phyloP scores from a whole-genome alignment of 768 basidiomycete genomes.

The Erythrobasidium yunnanense region DNA sequence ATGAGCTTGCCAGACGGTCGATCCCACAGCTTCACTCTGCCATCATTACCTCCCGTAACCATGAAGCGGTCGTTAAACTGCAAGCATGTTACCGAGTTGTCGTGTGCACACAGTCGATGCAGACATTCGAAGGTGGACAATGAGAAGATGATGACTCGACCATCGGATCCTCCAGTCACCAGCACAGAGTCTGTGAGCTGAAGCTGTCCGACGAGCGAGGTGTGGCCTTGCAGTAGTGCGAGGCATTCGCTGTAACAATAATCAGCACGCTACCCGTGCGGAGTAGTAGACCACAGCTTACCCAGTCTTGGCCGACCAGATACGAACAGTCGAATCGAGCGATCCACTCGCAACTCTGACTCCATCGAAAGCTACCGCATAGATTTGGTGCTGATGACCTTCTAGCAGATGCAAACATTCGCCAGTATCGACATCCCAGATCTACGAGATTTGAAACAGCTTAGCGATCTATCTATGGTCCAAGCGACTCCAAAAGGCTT shows the following conservation, averaged over 20 bases:
- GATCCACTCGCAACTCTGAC: slow-evolving; percentile 68
- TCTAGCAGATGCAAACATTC: slow-evolving; percentile 67
- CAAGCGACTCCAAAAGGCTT: slow-evolving; percentile 37
- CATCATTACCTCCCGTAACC: slow-evolving; percentile 50
- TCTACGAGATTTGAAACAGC: slow-evolving; percentile 43
- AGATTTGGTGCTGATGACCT: slow-evolving; percentile 81
- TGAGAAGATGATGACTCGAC: slow-evolving; percentile 65
- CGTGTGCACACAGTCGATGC: slow-evolving; percentile 70
- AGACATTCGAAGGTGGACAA: slow-evolving; percentile 44
- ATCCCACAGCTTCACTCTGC: slow-evolving; percentile 41
- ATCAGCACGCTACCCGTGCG: not conserved
- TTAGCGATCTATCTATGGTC: not conserved
- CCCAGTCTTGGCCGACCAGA: slow-evolving; percentile 83
- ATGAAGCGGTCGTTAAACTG: slow-evolving; percentile 60
- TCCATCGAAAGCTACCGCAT: slow-evolving; percentile 83
- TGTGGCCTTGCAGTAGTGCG: slow-evolving; percentile 80
- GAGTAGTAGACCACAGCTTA: slow-evolving; percentile 42
- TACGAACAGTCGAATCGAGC: slow-evolving; percentile 82
- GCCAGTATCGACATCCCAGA: slow-evolving; percentile 86
- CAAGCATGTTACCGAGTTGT: slow-evolving; percentile 69
- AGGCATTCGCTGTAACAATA: slow-evolving; percentile 53
- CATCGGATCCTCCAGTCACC: slow-evolving; percentile 78
- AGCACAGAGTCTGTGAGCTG: slow-evolving; percentile 59
- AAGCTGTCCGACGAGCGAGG: slow-evolving; percentile 80
- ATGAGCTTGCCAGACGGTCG: slow-evolving; percentile 44